These are phyloP conservation scores for Boletus sensibilis DNA, from an alignment of 768 basidiomycete genomes.

Conservation along the genomic window DNA sequence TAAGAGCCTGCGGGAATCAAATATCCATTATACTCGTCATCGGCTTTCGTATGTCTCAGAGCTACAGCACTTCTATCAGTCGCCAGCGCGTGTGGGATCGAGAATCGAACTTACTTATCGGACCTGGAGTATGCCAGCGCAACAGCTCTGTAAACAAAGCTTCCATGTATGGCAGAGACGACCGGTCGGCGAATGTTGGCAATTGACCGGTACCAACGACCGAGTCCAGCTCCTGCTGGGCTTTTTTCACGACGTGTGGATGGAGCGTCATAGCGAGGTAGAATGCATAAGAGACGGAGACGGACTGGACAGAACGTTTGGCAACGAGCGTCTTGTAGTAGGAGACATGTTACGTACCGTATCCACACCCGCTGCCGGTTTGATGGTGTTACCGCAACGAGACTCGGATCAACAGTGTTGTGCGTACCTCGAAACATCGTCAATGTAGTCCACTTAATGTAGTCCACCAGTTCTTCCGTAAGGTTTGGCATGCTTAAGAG, in stretches of 20 bases:
- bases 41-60: background rate
- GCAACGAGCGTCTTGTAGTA: too few relatives aligned
- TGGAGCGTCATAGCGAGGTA: constrained; percentile 31
- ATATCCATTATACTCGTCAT: constrained; percentile 24
- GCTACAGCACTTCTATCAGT: too few relatives aligned
- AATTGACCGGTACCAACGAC: constrained; percentile 24
- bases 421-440: constrained; percentile 18
- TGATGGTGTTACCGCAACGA: too few relatives aligned
- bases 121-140: constrained; percentile 22
- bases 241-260: constrained; percentile 28
- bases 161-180: constrained; percentile 29
- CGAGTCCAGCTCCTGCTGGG: constrained; percentile 26
- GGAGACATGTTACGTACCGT: too few relatives aligned
- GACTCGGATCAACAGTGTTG: too few relatives aligned
- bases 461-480: constrained; percentile 15
- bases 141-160: constrained; percentile 25
- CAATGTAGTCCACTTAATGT: constrained; percentile 17
- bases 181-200: constrained; percentile 26
- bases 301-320: too few relatives aligned
- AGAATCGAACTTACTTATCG: too few relatives aligned
- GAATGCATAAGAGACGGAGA: constrained; percentile 12
- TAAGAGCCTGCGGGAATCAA: constrained; percentile 19
- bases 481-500: constrained; percentile 6
- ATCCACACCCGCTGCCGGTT: too few relatives aligned
- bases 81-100: too few relatives aligned